These are phyloP conservation scores for Chlamydomonas sp. DNA, from an alignment of 139 green algal species.

Conservation along the genomic window DNA sequence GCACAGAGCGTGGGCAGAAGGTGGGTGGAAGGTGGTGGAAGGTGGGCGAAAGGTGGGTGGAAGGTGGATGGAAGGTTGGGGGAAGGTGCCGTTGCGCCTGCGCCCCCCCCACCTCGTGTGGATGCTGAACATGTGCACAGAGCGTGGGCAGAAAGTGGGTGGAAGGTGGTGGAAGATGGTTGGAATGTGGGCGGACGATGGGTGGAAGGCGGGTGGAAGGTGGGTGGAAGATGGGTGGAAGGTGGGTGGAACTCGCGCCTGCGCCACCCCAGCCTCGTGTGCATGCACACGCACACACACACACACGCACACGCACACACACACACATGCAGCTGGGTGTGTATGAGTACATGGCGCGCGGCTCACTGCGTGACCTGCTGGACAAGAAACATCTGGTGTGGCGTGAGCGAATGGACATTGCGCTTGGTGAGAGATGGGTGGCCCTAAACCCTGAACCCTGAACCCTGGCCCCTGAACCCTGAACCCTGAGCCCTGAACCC, in stretches of 20 bases:
- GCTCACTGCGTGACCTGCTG: conserved; percentile 1
- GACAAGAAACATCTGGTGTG: conserved; percentile 10
- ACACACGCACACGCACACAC: too few species aligned
- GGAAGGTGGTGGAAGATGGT: too few species aligned
- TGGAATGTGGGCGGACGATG: too few species aligned
- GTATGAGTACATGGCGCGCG: conserved; percentile 6
- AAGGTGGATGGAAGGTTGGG: too few species aligned
- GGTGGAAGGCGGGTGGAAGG: too few species aligned
- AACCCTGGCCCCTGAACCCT: too few species aligned
- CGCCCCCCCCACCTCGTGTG: conserved; percentile 13
- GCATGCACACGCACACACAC: too few species aligned
- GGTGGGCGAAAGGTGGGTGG: too few species aligned
- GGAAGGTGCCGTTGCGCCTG: conserved; percentile 6
- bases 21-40: too few species aligned
- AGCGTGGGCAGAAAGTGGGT: neutral
- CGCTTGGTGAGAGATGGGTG: neutral
- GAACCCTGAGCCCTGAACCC: too few species aligned
- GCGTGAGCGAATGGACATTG: neutral
- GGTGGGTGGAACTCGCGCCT: conserved; percentile 8
- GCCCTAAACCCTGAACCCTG: neutral
- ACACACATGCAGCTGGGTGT: too few species aligned
- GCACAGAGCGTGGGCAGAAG: neutral
- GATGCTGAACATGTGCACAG: conserved; percentile 13
- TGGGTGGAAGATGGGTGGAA: too few species aligned
- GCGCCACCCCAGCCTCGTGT: conserved; percentile 13